Base-by-base conservation (phyloP, 1,139 yeast genomes). In the Yamadazyma dendronema region DNA sequence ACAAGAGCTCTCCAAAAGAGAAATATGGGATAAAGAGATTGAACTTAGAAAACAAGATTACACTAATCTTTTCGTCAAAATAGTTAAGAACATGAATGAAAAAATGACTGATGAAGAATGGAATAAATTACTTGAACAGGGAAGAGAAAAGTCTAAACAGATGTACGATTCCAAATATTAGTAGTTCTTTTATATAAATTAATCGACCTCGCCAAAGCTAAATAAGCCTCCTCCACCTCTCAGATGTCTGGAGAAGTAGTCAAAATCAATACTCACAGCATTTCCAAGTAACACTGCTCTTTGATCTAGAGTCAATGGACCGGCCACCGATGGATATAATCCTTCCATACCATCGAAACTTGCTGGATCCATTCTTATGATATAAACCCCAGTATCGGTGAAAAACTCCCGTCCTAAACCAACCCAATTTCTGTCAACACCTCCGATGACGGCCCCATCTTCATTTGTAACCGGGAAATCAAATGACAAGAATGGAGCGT, bases 321-420 rank as follows among this genome's bases (percentile, higher is more conserved):
- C 73, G 1, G 73, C 61, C 1, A 68, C 62, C 14, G 58, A 48
- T 6, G 73, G 72, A 45, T 68, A 72, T 31, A 62, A 38, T 29
- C 59, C 59, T 12, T 70, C 74, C 52, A 69, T 55, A 1, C 77
- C 80, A 13, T 64, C 72, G 50, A 80, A 77, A 47, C 82, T 67
- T 10, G 72, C 68, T 2, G 90, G 84, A 50, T 87, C 95, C 86
- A 88, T 84, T 42, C 96, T 65, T 25, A 92, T 64, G 10, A 89
- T 78, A 58, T 92, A 92, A 2, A 88, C 90, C 45, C 97, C 97
- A 0, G 96, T 85, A 59, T 92, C 97, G 0, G 97, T 90, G 55
- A 90, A 84, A 53, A 90, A 62, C 56, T 92, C 98, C 52, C 97
- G 74, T 2, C 95, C 95, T 27, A 92, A 63, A 0, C 98, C 98